A percentile compares a stretch with the other conserved stretches of the same genome.
phyloP scores from a whole-genome alignment of 164 flowering plant species.

The Annona squamosa region DNA sequence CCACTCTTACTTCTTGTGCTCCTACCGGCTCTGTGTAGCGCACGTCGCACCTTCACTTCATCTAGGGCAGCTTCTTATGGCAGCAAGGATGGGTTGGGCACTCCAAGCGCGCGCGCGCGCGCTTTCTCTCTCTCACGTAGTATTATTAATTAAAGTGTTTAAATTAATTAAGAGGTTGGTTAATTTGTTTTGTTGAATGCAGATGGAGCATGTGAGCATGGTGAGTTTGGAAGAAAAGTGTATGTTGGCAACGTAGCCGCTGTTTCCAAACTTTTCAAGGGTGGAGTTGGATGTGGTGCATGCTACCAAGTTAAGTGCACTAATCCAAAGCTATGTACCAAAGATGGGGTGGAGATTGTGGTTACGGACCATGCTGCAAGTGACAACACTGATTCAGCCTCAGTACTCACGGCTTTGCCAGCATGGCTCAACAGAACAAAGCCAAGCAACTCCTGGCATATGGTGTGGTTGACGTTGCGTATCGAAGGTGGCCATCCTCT shows the following conservation, averaged over 20 bases:
- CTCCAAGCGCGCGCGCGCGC: constrained; percentile 44
- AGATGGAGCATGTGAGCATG: constrained; percentile 90
- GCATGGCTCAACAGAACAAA: constrained; percentile 37
- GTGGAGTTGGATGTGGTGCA: constrained; percentile 78
- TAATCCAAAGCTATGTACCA: constrained; percentile 39
- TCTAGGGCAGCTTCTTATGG: constrained; percentile 79
- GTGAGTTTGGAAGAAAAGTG: constrained; percentile 62
- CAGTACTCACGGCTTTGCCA: constrained; percentile 43
- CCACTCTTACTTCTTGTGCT: not conserved
- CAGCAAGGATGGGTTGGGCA: constrained; percentile 76
- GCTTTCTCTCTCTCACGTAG: not conserved
- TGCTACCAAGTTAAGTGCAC: constrained; percentile 92
- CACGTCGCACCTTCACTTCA: constrained; percentile 13
- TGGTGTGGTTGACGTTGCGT: constrained; percentile 77
- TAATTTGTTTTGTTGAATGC: not conserved
- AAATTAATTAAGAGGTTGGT: not conserved
- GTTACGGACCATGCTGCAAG: constrained; percentile 82
- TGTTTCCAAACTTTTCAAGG: constrained; percentile 49
- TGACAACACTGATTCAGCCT: constrained; percentile 72
- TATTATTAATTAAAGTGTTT: too few species aligned
- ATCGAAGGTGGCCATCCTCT: constrained; percentile 21
- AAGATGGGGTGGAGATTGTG: constrained; percentile 51
- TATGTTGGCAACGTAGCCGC: constrained; percentile 64
- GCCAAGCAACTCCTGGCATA: constrained; percentile 39
- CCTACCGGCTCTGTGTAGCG: constrained; percentile 1